Conservation (phyloP, 768 basidiomycete genomes). For the Mycena amicta region DNA sequence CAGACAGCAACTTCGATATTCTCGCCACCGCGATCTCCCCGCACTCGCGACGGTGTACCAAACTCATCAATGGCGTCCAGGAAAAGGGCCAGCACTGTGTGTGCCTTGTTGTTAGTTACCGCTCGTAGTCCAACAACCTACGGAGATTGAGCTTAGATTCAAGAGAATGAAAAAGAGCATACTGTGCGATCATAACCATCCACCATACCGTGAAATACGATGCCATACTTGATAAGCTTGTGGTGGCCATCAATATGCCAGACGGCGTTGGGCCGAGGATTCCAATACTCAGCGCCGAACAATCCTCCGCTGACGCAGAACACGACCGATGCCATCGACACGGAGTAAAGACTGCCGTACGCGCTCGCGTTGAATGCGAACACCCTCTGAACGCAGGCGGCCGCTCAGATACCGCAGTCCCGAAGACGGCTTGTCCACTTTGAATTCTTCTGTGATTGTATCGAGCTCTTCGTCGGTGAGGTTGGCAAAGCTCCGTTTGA, state of each 20-base stretch:
- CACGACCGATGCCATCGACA: constrained; percentile 18
- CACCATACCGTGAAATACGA: constrained; percentile 31
- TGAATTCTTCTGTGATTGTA: constrained; percentile 9
- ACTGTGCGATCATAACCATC: constrained; percentile 31
- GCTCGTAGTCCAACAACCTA: constrained; percentile 18
- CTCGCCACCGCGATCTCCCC: constrained; percentile 29
- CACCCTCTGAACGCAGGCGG: constrained; percentile 21
- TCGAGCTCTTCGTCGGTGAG: constrained; percentile 14
- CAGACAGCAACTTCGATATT: constrained; percentile 28
- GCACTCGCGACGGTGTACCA: constrained; percentile 24
- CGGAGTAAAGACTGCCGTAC: constrained; percentile 18
- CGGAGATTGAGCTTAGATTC: not conserved
- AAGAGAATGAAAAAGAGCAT: not conserved
- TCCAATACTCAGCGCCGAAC: constrained; percentile 18
- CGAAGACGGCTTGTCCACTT: constrained; percentile 20
- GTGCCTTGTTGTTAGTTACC: constrained; percentile 12
- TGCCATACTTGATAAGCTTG: constrained; percentile 30
- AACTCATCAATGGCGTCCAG: not conserved
- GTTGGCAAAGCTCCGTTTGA: constrained; percentile 4
- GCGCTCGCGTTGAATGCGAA: constrained; percentile 22
- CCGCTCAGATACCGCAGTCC: constrained; percentile 28
- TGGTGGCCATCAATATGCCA: constrained; percentile 33
- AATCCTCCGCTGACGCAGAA: not conserved
- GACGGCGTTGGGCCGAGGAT: constrained; percentile 19
- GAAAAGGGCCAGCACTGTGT: constrained; percentile 11